These are phyloP conservation scores for Calonectria ilicicola DNA, from an alignment of 2,329 filamentous ascomycete genomes.

Conservation along the genomic window DNA sequence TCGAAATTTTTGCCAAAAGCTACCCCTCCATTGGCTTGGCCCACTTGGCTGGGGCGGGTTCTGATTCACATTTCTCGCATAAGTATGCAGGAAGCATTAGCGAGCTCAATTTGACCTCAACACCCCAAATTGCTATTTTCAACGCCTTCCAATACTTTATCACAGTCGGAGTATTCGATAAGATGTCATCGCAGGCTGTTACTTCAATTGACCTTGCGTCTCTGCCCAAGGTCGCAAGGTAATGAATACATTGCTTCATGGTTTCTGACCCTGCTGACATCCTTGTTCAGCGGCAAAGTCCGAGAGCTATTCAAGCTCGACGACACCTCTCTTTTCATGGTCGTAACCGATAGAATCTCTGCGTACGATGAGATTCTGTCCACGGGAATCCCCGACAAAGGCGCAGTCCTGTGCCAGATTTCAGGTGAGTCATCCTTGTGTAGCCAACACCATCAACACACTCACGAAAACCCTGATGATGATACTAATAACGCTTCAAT, in stretches of 20 bases:
- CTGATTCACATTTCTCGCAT: slow-evolving; percentile 6
- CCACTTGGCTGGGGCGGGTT: not conserved
- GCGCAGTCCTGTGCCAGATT: slow-evolving; percentile 60
- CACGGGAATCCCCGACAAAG: slow-evolving; percentile 72
- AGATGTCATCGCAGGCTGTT: not conserved
- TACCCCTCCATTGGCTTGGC: not conserved
- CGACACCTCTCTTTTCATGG: slow-evolving; percentile 80
- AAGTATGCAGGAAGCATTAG: not conserved
- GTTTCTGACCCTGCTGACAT: not conserved
- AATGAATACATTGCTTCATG: not conserved
- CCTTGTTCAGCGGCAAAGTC: slow-evolving; percentile 70
- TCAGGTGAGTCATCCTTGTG: slow-evolving; percentile 38
- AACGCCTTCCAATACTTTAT: not conserved
- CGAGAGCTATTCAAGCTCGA: slow-evolving; percentile 84
- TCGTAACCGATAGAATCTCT: slow-evolving; percentile 90
- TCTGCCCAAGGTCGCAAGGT: not conserved
- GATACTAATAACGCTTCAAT: not conserved
- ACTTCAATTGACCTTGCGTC: not conserved
- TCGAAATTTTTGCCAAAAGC: not conserved
- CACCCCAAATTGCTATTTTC: not conserved
- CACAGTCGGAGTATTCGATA: not conserved
- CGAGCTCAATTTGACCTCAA: not conserved
- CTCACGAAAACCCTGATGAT: not conserved
- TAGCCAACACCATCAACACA: not conserved
- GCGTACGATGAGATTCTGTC: slow-evolving; percentile 93